Percentiles rank a stretch among this genome's conserved stretches.
Conservation (phyloP, 768 basidiomycete genomes). For the Lactarius indigo region DNA sequence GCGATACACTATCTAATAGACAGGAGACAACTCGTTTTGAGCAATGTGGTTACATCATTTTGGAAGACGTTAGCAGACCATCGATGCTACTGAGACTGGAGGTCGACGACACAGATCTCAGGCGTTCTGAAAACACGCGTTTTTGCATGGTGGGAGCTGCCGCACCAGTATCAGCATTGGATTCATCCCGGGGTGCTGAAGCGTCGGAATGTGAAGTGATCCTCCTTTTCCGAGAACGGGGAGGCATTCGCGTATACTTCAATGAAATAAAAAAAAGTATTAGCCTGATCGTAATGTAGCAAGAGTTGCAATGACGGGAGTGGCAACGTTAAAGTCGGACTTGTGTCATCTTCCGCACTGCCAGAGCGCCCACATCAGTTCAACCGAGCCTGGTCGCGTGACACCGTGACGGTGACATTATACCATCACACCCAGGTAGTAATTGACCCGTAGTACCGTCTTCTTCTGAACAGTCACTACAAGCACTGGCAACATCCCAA, state of each 20-base stretch:
- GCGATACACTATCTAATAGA: constrained; percentile 3
- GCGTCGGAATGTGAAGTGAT: not conserved
- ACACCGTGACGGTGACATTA: not conserved
- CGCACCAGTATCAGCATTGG: not conserved
- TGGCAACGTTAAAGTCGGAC: not conserved
- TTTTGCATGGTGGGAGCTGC: not conserved
- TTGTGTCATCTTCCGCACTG: not conserved
- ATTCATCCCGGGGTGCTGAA: not conserved
- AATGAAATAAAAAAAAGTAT: not conserved
- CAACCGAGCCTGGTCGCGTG: not conserved
- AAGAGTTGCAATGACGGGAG: not conserved
- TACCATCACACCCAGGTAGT: not conserved
- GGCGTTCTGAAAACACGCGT: not conserved
- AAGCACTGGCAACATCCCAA: too few species aligned
- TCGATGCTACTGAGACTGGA: constrained; percentile 7
- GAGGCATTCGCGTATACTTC: constrained; percentile 4
- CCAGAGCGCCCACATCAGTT: not conserved
- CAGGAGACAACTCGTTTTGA: not conserved
- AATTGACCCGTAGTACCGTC: too few species aligned
- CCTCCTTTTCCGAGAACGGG: not conserved
- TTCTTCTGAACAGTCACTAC: too few species aligned
- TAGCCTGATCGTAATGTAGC: not conserved
- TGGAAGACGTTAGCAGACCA: constrained; percentile 4
- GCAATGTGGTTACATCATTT: not conserved
- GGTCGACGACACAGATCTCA: not conserved